These are phyloP conservation scores for Peronospora belbahrii DNA, from an alignment of 352 stramenopile species.

Conservation along the genomic window DNA sequence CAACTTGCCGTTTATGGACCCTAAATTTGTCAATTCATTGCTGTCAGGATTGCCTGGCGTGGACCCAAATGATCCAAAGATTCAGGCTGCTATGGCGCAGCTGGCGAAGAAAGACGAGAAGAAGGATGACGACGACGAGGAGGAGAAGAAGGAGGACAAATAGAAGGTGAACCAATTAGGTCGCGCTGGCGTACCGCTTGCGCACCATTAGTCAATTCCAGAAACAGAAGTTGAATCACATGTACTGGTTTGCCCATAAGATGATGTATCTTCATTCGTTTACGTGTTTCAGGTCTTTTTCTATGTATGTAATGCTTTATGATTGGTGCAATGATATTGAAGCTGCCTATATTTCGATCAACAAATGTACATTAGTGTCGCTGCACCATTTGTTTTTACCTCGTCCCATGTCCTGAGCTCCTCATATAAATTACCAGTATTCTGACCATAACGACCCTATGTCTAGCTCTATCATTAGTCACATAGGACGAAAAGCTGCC, in stretches of 20 bases:
- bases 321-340: constrained; percentile 15
- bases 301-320: background rate
- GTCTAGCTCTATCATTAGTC: constrained; percentile 25
- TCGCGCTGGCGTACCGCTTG: constrained; percentile 2
- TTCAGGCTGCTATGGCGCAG: constrained; percentile 86
- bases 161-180: constrained; percentile 24
- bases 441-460: background rate
- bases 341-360: constrained; percentile 4
- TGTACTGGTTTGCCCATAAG: constrained; percentile 2
- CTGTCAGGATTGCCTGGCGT: constrained; percentile 84
- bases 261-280: too few species aligned
- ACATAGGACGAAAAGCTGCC: constrained; percentile 15
- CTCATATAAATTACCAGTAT: background rate
- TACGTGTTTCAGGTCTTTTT: too few species aligned
- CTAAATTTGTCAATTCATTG: constrained; percentile 85
- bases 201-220: constrained; percentile 16
- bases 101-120: constrained; percentile 78
- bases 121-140: constrained; percentile 73
- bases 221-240: constrained; percentile 1
- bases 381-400: constrained; percentile 3
- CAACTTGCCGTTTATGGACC: constrained; percentile 85
- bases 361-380: background rate
- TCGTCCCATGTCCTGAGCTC: constrained; percentile 15
- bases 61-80: constrained; percentile 89
- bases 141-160: constrained; percentile 84